Percentiles rank a stretch among this genome's conserved stretches.
Evolutionary conservation across 768 basidiomycete genomes (phyloP).

Genomic region (Mycena capillaripes): DNA sequence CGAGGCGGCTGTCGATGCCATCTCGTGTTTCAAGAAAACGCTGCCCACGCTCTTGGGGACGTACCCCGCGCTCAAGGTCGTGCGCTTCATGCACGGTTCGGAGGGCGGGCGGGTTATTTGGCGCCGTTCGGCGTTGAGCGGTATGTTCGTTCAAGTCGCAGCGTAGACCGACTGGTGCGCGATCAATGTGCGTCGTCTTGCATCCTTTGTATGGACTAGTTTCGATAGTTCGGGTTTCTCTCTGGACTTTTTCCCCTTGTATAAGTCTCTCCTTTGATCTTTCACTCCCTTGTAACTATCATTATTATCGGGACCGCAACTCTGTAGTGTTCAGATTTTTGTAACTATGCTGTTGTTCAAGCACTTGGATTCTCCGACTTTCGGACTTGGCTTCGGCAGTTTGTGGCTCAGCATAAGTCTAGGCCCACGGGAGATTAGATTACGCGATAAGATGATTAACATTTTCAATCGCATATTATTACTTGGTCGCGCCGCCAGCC

Average conservation of each 20-base stretch:
- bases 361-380: too few species aligned
- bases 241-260: too few species aligned
- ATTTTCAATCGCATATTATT: conserved; percentile 2
- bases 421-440: too few species aligned
- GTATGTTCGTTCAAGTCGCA: conserved; percentile 22
- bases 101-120: conserved; percentile 24
- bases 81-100: conserved; percentile 26
- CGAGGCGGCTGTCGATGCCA: conserved; percentile 27
- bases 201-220: neutral
- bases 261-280: too few species aligned
- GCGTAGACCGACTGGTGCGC: neutral
- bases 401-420: too few species aligned
- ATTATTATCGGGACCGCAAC: too few species aligned
- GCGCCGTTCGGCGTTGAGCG: conserved; percentile 25
- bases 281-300: too few species aligned
- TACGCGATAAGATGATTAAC: neutral
- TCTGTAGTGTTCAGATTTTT: too few species aligned
- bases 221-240: too few species aligned
- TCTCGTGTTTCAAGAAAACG: conserved; percentile 31
- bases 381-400: too few species aligned
- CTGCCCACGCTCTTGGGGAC: conserved; percentile 4
- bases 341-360: too few species aligned
- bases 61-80: conserved; percentile 16
- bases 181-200: neutral
- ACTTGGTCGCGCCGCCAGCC: conserved; percentile 50